phyloP scores from a whole-genome alignment of 2,329 filamentous ascomycete species.

The Dothistroma septosporum region DNA sequence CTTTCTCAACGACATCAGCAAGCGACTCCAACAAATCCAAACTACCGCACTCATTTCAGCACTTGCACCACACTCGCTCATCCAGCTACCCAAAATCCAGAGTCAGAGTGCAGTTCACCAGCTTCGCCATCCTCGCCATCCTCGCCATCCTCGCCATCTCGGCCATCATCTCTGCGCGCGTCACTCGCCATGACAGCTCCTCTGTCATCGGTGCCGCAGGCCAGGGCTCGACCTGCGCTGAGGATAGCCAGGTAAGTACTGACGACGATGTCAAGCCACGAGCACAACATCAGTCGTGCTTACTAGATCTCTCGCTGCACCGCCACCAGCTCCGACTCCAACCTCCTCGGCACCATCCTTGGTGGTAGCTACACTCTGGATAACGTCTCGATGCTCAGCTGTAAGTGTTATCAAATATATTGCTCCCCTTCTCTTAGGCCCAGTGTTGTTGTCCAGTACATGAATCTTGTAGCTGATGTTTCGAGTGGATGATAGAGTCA shows the following conservation, averaged over 20 bases:
- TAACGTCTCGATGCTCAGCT: constrained; percentile 4
- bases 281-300: no score
- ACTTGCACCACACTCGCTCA: constrained; percentile 1
- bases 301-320: constrained; percentile 15
- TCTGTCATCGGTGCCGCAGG: background rate
- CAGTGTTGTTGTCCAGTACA: no score
- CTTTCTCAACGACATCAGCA: constrained; percentile 3
- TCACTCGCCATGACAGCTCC: background rate
- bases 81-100: background rate
- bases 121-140: constrained; percentile 4
- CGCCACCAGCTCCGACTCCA: constrained; percentile 5
- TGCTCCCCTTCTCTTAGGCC: background rate
- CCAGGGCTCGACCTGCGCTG: background rate
- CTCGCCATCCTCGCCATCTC: background rate
- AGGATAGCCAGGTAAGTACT: background rate
- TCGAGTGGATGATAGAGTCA: no score
- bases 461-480: no score
- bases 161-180: constrained; percentile 1
- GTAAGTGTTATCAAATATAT: background rate
- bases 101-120: constrained; percentile 9
- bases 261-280: background rate
- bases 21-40: background rate
- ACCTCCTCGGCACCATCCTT: constrained; percentile 10
- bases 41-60: constrained; percentile 1
- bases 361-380: constrained; percentile 13